A percentile compares a stretch with the other conserved stretches of the same genome.
Conservation (phyloP, 768 basidiomycete species). For the Hygrophorus pudorinus region DNA sequence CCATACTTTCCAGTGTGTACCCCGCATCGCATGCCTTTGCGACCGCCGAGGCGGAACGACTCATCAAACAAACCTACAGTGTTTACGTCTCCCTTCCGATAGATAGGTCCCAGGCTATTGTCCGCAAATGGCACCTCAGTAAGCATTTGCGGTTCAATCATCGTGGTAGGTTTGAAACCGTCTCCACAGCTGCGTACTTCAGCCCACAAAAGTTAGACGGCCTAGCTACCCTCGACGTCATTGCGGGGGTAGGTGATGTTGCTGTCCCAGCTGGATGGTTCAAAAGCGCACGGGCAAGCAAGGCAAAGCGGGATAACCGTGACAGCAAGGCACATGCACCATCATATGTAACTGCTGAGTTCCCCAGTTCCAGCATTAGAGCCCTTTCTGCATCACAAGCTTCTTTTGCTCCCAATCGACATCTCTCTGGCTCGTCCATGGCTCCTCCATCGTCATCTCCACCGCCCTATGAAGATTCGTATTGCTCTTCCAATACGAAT, state of each 20-base stretch:
- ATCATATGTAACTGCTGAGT: slow-evolving; percentile 18
- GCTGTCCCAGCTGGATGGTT: slow-evolving; percentile 71
- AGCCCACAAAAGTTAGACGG: slow-evolving; percentile 66
- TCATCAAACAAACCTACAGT: slow-evolving; percentile 81
- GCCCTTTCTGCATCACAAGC: too few relatives aligned
- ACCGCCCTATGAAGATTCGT: too few relatives aligned
- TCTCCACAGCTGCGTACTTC: slow-evolving; percentile 65
- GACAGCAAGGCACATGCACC: slow-evolving; percentile 23
- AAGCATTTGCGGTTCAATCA: slow-evolving; percentile 19
- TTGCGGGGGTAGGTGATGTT: slow-evolving; percentile 56
- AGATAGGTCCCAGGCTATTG: slow-evolving; percentile 38
- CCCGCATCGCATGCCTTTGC: slow-evolving; percentile 26
- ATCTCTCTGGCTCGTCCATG: neutral
- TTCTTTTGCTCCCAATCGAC: slow-evolving; percentile 13
- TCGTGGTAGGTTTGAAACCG: slow-evolving; percentile 10
- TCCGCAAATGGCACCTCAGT: slow-evolving; percentile 83
- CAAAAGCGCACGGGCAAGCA: slow-evolving; percentile 65
- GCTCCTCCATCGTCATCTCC: neutral
- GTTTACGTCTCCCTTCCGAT: slow-evolving; percentile 59
- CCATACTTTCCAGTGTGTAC: slow-evolving; percentile 16
- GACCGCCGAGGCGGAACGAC: slow-evolving; percentile 43
- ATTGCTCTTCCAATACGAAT: too few relatives aligned
- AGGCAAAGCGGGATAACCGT: slow-evolving; percentile 43
- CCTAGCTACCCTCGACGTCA: slow-evolving; percentile 61
- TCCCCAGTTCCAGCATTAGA: slow-evolving; percentile 14